phyloP scores from a whole-genome alignment of 345 rosid species.

The rapeseed (Brassica napus) region Da-Ae NC_063450.1:27386001-27386500 shows the following conservation, averaged over 20 bases:
- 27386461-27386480: conserved; percentile 6
- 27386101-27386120: conserved; percentile 62
- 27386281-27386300: conserved; percentile 12
- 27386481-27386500: not conserved
- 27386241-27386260: conserved; percentile 12
- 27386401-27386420: conserved; percentile 18
- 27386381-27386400: conserved; percentile 37
- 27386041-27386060: conserved; percentile 64
- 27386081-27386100: conserved; percentile 59
- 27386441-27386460: not conserved
- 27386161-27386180: conserved; percentile 38
- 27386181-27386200: conserved; percentile 33
- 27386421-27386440: no score
- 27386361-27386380: conserved; percentile 32
- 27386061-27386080: conserved; percentile 64
- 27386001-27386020: conserved; percentile 66
- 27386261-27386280: conserved; percentile 30
- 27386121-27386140: conserved; percentile 60
- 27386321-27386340: conserved; percentile 27
- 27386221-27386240: not conserved
- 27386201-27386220: conserved; percentile 40
- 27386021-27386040: conserved; percentile 61
- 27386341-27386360: conserved; percentile 34
- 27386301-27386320: conserved; percentile 40
- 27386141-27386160: conserved; percentile 37